phyloP scores from a whole-genome alignment of 768 basidiomycete species.

The Panaeolus cyanescens region DNA sequence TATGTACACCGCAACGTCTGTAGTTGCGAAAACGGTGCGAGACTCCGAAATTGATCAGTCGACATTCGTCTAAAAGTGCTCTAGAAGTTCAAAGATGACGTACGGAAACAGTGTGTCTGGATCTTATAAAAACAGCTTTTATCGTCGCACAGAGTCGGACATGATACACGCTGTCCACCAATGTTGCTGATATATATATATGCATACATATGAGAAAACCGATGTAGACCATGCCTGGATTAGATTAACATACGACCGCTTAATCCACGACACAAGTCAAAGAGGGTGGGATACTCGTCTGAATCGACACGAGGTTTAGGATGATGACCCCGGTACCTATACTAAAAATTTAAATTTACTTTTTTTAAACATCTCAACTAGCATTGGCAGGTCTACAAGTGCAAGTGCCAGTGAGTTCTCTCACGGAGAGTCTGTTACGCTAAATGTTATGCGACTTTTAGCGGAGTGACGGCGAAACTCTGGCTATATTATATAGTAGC shows the following conservation, averaged over 20 bases:
- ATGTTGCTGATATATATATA: neutral
- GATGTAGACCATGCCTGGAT: neutral
- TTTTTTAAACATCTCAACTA: too few species aligned
- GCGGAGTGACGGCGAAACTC: neutral
- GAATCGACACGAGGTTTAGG: too few species aligned
- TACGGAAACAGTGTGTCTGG: too few species aligned
- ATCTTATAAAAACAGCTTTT: too few species aligned
- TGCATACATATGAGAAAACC: neutral
- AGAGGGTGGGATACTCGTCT: neutral
- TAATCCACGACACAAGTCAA: too few species aligned
- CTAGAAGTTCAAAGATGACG: too few species aligned
- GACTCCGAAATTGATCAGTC: neutral
- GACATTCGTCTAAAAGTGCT: neutral
- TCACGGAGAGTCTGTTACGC: neutral
- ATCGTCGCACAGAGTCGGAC: too few species aligned
- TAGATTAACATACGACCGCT: neutral
- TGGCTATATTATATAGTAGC: neutral
- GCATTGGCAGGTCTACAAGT: too few species aligned
- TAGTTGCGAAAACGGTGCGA: neutral
- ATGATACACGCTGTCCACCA: too few species aligned
- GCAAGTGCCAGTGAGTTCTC: neutral
- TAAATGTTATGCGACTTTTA: neutral
- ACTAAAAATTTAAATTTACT: too few species aligned
- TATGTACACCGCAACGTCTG: neutral
- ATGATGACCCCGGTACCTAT: too few species aligned